A percentile compares a stretch with the other conserved stretches of the same genome.
Conservation (phyloP, 176 grass and related monocot genomes). For the Bolboschoenus planiculmis region DNA sequence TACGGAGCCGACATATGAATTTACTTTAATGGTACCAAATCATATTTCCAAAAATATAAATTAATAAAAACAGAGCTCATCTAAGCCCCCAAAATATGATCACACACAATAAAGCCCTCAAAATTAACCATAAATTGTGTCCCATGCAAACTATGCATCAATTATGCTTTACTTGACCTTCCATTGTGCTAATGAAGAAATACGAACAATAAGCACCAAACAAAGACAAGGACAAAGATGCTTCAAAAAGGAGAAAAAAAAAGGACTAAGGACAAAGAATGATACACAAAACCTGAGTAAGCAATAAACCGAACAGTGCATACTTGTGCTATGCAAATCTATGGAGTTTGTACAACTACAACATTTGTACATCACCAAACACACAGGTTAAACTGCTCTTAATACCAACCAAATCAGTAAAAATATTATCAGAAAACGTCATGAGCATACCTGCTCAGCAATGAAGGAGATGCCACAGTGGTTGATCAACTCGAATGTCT, state of each 20-base stretch:
- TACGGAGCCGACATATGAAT: neutral
- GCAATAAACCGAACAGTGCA: constrained; percentile 1
- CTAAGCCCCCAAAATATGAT: neutral
- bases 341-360: neutral
- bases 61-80: neutral
- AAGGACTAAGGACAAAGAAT: neutral
- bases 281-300: neutral
- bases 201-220: neutral
- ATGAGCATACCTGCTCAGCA: constrained; percentile 61
- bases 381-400: neutral
- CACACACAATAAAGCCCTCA: neutral
- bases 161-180: neutral
- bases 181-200: neutral
- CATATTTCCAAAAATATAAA: neutral
- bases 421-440: neutral
- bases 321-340: neutral
- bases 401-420: neutral
- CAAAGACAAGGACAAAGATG: neutral
- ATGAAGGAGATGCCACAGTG: constrained; percentile 80
- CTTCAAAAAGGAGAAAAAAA: neutral
- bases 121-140: neutral
- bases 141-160: neutral
- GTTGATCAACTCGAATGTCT: constrained; percentile 90
- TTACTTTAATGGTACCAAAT: neutral
- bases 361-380: neutral